Base-by-base conservation (phyloP, 345 rosid genomes). In the Leavenworthia alabamica region DNA sequence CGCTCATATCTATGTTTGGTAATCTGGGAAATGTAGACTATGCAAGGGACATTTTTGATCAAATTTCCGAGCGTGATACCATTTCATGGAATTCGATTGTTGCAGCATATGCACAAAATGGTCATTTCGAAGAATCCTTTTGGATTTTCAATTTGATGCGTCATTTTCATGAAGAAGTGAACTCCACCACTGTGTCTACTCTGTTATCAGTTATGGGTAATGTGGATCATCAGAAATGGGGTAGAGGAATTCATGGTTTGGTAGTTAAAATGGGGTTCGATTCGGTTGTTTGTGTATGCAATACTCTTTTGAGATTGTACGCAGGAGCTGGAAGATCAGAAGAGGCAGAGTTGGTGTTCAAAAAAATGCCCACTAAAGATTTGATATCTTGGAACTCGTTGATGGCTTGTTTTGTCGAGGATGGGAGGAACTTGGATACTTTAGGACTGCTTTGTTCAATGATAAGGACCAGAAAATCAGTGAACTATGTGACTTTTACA, bases 21-120 rank as follows among this genome's bases (percentile, higher is more conserved):
- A 72, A 73, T 71, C 62, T 71, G 2, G 75, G 95, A 56, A 36
- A 70, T 26, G 66, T 77, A 19, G 46, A 75, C 62, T 77, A 79
- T 66, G 95, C 90, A 47, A 20, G 22, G 26, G 16, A 58, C 71
- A 44, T 86, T 56, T 91, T 88, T 67, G 57, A 64, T 43, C 80
- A 64, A 50, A 83, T 84, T 81, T 57, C 52, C 31, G 87, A 83
- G 19, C 77, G 68, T 53, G 96, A 91, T 65, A 80, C 79, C 1
- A 88, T 91, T 49, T 81, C 96, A 2, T 91, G 96, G 96, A 88
- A 91, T 71, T 79, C 96, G 1, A 78, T 86, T 42, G 75, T 78
- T 50, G 73, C 86, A 16, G 88, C 80, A 20, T 57, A 81, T 68
- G 79, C 72, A n/a, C 88, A 66, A 54, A 77, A 81, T 77, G 84